phyloP scores from a whole-genome alignment of 345 rosid species.

The Gossypium longicalyx region DNA sequence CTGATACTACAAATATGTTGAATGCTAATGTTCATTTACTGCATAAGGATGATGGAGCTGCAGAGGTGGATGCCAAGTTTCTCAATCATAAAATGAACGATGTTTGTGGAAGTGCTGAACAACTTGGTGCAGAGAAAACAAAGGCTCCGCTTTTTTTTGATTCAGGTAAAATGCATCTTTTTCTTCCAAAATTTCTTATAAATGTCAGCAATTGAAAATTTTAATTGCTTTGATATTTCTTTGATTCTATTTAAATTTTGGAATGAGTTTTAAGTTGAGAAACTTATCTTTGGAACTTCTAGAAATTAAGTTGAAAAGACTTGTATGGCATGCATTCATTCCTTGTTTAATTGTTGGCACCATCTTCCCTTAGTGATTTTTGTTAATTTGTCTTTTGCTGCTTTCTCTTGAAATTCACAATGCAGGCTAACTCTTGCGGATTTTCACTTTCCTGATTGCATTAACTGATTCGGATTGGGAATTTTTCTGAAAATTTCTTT shows the following conservation, averaged over 20 bases:
- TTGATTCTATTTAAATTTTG: not conserved
- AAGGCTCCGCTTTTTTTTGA: constrained; percentile 70
- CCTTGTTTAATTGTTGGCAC: not conserved
- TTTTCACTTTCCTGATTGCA: not conserved
- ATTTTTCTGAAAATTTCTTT: constrained; percentile 13
- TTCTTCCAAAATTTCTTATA: not conserved
- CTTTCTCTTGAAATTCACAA: constrained; percentile 1
- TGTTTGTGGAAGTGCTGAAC: constrained; percentile 23
- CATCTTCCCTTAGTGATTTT: not conserved
- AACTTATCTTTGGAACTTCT: not conserved
- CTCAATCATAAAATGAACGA: constrained; percentile 21
- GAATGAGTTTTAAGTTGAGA: not conserved
- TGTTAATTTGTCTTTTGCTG: not conserved
- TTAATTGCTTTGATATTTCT: not conserved
- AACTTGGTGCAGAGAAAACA: constrained; percentile 49
- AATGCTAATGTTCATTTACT: constrained; percentile 32
- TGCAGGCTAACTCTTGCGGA: not conserved
- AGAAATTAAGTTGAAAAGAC: not conserved
- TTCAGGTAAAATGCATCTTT: constrained; percentile 43
- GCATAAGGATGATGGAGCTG: constrained; percentile 24
- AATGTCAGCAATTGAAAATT: not conserved
- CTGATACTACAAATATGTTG: constrained; percentile 21
- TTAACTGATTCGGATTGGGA: not conserved
- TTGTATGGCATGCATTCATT: not conserved
- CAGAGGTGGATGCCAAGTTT: constrained; percentile 17